Base-by-base conservation (phyloP, 228 moss, liverwort and hornwort species). In the Sphagnum fallax region DNA sequence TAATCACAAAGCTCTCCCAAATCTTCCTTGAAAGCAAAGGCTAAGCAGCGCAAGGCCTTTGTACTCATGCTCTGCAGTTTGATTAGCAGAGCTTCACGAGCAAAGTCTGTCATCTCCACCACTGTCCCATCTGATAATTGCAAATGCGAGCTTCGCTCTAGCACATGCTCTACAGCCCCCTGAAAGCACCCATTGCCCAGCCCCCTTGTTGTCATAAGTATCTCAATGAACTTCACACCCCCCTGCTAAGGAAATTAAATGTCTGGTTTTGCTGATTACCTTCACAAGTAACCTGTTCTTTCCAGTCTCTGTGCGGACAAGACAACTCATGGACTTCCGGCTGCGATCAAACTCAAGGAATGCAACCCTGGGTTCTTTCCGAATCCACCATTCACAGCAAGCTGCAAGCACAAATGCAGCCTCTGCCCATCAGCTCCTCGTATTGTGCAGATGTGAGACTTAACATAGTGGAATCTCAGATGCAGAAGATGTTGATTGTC, bases 271-370 rank as follows among this genome's bases (percentile, higher is more conserved):
- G 32, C 65, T 16, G 14, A 50, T 7, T 73, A 85, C 86, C 82
- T 86, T 86, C 68, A 86, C 86, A 57, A 86, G 86, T 12, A 86
- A 82, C 70, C 75, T 79, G 69, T 86, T 86, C 15, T 16, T 13
- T 59, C 86, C 83, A 67, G 65, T 66, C 58, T 67, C 68, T 49
- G 64, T 71, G 69, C 75, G 77, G 52, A 80, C 32, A 52, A 86
- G 80, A 61, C 72, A 75, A 50, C 86, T 83, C 86, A 86, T 86
- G 69, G 86, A 86, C 69, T 86, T 86, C 48, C 86, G 79, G 63
- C 73, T 71, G 57, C 79, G 77, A 71, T 86, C 86, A 71, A 86
- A 86, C 67, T 86, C 86, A 71, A 86, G 67, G 59, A 73, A 52
- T 50, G 79, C 82, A 11, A 80, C 53, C 62, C 86, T 79, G 12